phyloP scores from a whole-genome alignment of 345 rosid species.

The Linum usitatissimum region DNA sequence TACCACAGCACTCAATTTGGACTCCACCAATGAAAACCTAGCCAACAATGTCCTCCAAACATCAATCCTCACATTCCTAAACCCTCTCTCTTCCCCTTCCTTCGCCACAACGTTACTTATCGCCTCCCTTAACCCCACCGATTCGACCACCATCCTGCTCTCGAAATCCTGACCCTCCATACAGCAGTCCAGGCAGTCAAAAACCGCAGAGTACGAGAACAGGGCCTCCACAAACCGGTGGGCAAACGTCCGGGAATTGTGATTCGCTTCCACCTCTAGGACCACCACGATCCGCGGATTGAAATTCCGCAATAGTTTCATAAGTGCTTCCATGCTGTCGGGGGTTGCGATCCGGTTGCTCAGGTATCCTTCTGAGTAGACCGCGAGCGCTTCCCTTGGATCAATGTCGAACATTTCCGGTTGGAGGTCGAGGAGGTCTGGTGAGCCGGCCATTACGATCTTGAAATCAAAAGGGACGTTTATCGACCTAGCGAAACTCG shows the following conservation, averaged over 20 bases:
- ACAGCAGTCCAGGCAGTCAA: not conserved
- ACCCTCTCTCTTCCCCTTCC: not conserved
- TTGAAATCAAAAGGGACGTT: not conserved
- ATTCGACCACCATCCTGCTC: not conserved
- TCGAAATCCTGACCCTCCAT: not conserved
- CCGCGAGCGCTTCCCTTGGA: not conserved
- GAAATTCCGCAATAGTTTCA: not conserved
- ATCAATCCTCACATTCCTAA: not conserved
- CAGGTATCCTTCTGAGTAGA: not conserved
- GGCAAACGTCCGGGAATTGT: not conserved
- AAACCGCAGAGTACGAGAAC: not conserved
- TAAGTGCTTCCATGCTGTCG: not conserved
- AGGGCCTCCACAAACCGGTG: not conserved
- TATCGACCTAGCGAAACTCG: not conserved
- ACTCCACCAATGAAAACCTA: not conserved
- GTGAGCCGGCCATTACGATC: not conserved
- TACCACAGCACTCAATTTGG: not conserved
- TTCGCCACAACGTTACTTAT: not conserved
- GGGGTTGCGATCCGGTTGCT: not conserved
- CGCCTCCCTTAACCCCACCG: not conserved
- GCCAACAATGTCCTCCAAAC: not conserved
- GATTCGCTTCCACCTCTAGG: not conserved
- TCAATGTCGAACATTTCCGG: not conserved
- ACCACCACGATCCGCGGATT: not conserved
- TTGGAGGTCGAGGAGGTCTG: not conserved